Percentiles rank a stretch among this genome's conserved stretches.
These are phyloP conservation scores for Cucumis cinereus DNA, from an alignment of 306 rosid genomes.

Conservation along the genomic window DNA sequence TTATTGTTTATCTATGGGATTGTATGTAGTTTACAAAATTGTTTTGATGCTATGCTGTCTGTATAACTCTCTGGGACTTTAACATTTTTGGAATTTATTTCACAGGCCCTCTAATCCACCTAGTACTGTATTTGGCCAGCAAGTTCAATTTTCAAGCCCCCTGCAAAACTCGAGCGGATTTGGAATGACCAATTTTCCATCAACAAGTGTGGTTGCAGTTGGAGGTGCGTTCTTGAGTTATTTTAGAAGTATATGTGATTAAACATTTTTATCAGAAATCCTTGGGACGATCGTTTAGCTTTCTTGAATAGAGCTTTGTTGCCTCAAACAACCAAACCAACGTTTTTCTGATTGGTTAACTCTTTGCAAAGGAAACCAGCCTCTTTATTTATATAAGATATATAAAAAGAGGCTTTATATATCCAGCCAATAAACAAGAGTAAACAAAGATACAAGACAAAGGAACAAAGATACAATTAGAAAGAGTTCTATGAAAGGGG, in stretches of 20 bases:
- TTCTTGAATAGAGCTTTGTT: neutral
- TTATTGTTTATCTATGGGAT: neutral
- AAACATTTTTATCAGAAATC: no score
- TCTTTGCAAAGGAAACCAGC: no score
- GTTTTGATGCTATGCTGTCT: neutral
- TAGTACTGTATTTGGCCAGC: slow-evolving; percentile 22
- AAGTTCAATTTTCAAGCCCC: slow-evolving; percentile 19
- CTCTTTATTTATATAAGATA: no score
- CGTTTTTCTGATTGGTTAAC: no score
- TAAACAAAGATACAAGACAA: no score
- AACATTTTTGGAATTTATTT: neutral
- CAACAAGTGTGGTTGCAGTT: slow-evolving; percentile 10
- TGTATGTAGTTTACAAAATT: neutral
- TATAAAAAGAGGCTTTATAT: no score
- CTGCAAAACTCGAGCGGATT: slow-evolving; percentile 14
- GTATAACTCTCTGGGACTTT: neutral
- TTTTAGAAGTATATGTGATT: neutral
- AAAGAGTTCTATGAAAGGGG: no score
- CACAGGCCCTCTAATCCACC: slow-evolving; percentile 42
- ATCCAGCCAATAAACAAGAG: no score
- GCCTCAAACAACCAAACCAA: no score
- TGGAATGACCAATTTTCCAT: slow-evolving; percentile 15
- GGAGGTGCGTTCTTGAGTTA: slow-evolving; percentile 5
- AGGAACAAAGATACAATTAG: no score
- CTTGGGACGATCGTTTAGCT: no score